Evolutionary conservation across 495 filamentous ascomycete genomes (phyloP), one percentile per base, ranked within the genome.

Genomic region (Penicillium egyptiacum): DNA sequence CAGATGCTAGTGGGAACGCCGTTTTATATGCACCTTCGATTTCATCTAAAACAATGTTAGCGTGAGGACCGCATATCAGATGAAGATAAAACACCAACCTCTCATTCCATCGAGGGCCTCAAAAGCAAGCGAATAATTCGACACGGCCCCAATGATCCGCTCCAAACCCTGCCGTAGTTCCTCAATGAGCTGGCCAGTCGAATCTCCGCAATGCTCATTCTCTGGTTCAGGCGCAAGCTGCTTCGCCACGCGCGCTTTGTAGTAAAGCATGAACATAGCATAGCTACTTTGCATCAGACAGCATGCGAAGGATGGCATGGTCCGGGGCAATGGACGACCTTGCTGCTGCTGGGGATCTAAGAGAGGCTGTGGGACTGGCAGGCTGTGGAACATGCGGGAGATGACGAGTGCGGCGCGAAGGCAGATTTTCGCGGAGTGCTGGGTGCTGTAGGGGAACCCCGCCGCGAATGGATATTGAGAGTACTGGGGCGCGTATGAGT

Each of bases 231-330:
- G 69, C 14, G 77, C 74, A 30, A 78, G 37, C 26, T 74, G 79
- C 16, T 78, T 81, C 48, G 75, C 75, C 16, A 80, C 72, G 20
- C 77, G 76, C 3, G 79, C 73, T 45, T 78, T 77, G 61, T 77
- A 76, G 55, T 71, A 77, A 1, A 76, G 65, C 82, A 86, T 86
- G 22, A 85, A 73, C 66, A 86, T 73, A 8, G 82, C 81, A 57
- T 86, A 86, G 56, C 79, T 83, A 43, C 79, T 79, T 60, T 86
- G 83, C 82, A 86, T 85, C 9, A 83, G 74, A 60, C 83, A 86
- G 57, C 81, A 84, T 17, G 83, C 81, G 55, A 85, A 85, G 0
- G 80, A 77, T 0, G 83, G 83, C 79, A 86, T 84, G 17, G 80
- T 83, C 28, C 83, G 76, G 3, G 82, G 81, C 12, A 78, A 60